Conservation (phyloP, 2,329 filamentous ascomycete genomes). For the Pochonia chlamydosporia region DNA sequence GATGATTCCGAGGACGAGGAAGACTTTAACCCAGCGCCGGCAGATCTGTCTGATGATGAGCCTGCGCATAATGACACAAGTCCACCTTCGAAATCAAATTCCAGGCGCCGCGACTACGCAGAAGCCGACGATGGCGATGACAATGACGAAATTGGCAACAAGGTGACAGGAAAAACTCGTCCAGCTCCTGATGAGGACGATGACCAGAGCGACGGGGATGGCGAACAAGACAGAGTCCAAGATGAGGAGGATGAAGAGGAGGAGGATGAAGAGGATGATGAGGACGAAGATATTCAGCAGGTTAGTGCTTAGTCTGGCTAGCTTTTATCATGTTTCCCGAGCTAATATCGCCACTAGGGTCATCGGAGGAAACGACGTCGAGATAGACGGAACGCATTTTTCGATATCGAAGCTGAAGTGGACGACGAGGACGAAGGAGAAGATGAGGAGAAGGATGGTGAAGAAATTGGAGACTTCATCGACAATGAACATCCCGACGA, state of each 20-base stretch:
- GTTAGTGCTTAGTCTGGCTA: conserved; percentile 22
- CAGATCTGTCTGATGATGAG: conserved; percentile 62
- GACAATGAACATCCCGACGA: conserved; percentile 90
- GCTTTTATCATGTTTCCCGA: not conserved
- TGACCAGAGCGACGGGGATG: conserved; percentile 27
- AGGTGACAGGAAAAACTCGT: conserved; percentile 17
- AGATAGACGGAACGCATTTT: conserved; percentile 75
- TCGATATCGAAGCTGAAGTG: conserved; percentile 97
- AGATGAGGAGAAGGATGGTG: conserved; percentile 84
- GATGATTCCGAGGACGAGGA: conserved; percentile 72
- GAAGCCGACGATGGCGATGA: conserved; percentile 33
- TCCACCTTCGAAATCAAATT: conserved; percentile 28
- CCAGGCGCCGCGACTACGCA: conserved; percentile 15
- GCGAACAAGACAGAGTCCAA: conserved; percentile 25
- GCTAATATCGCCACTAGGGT: conserved; percentile 31
- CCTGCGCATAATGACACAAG: conserved; percentile 32
- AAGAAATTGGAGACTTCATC: conserved; percentile 77
- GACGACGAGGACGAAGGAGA: conserved; percentile 88
- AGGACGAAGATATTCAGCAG: conserved; percentile 64
- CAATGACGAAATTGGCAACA: conserved; percentile 38
- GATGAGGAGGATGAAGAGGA: conserved; percentile 36
- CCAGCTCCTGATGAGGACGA: conserved; percentile 20
- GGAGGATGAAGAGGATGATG: conserved; percentile 58
- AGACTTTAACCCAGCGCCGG: conserved; percentile 81
- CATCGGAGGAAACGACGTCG: conserved; percentile 77